Conservation (phyloP, 495 filamentous ascomycete species). For the Chaetomium fimeti region DNA sequence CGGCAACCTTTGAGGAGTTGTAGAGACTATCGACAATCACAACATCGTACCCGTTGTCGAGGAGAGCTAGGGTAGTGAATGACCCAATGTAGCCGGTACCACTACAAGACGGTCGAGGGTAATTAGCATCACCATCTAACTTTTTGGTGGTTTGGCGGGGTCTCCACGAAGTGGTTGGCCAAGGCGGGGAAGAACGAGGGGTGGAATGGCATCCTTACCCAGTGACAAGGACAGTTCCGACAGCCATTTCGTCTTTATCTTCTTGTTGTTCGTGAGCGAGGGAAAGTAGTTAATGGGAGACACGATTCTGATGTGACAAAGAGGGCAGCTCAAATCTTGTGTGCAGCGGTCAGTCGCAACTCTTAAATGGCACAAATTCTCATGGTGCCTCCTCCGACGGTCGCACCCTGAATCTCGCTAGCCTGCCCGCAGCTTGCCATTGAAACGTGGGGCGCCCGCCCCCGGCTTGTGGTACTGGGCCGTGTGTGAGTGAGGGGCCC, state of each 20-base stretch:
- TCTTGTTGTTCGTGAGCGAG: constrained; percentile 33
- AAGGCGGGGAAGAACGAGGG: constrained; percentile 16
- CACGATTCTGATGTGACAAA: constrained; percentile 4
- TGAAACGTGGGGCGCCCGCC: constrained; percentile 28
- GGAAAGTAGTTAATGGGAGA: background rate
- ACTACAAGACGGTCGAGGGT: constrained; percentile 50
- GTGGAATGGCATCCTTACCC: constrained; percentile 59
- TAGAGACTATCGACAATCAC: constrained; percentile 93
- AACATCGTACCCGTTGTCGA: constrained; percentile 92
- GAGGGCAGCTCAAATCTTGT: constrained; percentile 1
- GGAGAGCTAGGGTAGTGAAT: constrained; percentile 88
- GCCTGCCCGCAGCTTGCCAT: constrained; percentile 28
- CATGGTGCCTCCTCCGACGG: background rate
- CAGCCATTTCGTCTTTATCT: constrained; percentile 50
- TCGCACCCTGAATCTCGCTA: constrained; percentile 25
- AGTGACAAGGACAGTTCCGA: constrained; percentile 84
- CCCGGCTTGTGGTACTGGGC: background rate
- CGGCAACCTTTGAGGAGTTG: constrained; percentile 85
- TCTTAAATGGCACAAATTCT: constrained; percentile 2
- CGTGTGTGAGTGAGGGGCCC: background rate
- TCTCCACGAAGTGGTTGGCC: background rate
- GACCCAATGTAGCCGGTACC: constrained; percentile 99
- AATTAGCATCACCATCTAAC: constrained; percentile 2
- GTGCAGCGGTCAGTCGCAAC: constrained; percentile 5
- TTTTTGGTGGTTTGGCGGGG: constrained; percentile 15